Base-by-base conservation (phyloP, 2,329 filamentous ascomycete species). In the Helotiales sp. region DNA sequence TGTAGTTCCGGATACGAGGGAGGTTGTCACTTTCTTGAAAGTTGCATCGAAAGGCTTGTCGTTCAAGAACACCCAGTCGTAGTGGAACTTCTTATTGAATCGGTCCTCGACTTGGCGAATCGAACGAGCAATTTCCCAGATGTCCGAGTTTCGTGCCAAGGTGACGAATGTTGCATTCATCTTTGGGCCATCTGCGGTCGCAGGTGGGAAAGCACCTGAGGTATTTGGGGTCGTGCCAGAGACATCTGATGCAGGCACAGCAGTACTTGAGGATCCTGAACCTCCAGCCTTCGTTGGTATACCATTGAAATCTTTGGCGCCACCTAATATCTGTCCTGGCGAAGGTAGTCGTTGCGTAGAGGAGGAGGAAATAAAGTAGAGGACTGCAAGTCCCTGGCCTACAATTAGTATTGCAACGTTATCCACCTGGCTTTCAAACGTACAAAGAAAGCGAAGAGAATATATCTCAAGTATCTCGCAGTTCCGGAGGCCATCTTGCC, bases 11-110 rank as follows among this genome's bases (percentile, higher is more conserved):
- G 93, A 98, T n/a, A 96, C 89, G 34, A 99, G 83, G 1, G 91
- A 87, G 4, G 83, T 83, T 3, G 95, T 99, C 64, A 98, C 82
- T 75, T 91, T 93, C 76, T 93, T 98, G 82, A 99, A 99, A 9
- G 86, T 87, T 2, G 90, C 89, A 71, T 96, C 90, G 70, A 99
- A 99, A 0, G 92, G 90, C 73, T 93, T 86, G 73, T 99, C 95
- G 76, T 99, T 99, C 61, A 99, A 80, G 78, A 99, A 99, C 53
- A 99, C 93, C 96, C 96, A 99, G 73, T 98, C 93, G 77, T 99
- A 99, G 79, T 96, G 88, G 79, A 90, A 98, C 69, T 93, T 90
- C 70, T 87, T 86, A 79, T 99, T 99, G 85, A 99, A 99, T 71
- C 95, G 90, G 75, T 99, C 95, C 77, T 99, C 95, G 56, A 99